These are phyloP conservation scores for Saturnispora mendoncae DNA, from an alignment of 805 yeast species.

Conservation along the genomic window DNA sequence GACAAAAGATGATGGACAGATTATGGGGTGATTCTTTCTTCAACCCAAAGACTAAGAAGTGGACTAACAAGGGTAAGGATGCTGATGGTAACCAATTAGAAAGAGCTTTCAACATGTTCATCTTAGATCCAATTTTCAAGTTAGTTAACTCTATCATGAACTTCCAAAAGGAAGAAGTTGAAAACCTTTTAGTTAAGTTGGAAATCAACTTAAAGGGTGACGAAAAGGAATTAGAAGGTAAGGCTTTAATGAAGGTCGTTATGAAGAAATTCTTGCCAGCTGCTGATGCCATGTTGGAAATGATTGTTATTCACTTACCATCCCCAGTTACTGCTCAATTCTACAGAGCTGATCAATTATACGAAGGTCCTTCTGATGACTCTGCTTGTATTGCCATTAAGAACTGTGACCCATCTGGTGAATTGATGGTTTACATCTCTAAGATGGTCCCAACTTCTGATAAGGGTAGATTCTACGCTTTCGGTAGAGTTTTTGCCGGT, in stretches of 20 bases:
- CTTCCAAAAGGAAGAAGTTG: slow-evolving; percentile 97
- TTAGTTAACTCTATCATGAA: slow-evolving; percentile 95
- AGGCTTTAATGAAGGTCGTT: slow-evolving; percentile 94
- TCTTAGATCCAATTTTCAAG: slow-evolving; percentile 98
- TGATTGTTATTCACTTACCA: slow-evolving; percentile 97
- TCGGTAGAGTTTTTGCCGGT: slow-evolving; percentile 99
- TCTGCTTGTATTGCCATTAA: slow-evolving; percentile 84
- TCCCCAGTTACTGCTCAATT: slow-evolving; percentile 98
- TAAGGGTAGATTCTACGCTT: slow-evolving; percentile 99
- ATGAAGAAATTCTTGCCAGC: slow-evolving; percentile 99
- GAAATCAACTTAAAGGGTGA: slow-evolving; percentile 91
- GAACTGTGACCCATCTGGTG: slow-evolving; percentile 98
- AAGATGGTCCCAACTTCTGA: slow-evolving; percentile 99
- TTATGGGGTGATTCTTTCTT: slow-evolving; percentile 99
- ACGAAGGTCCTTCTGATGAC: slow-evolving; percentile 98
- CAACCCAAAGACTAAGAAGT: slow-evolving; percentile 99
- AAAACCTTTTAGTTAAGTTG: slow-evolving; percentile 84
- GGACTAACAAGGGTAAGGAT: slow-evolving; percentile 94
- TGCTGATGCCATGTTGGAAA: slow-evolving; percentile 98
- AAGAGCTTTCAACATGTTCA: slow-evolving; percentile 99
- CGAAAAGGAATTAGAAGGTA: slow-evolving; percentile 97
- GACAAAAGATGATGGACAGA: slow-evolving; percentile 96
- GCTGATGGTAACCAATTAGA: slow-evolving; percentile 93
- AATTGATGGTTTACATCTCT: slow-evolving; percentile 97
- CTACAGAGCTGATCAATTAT: slow-evolving; percentile 98